Percentiles rank a stretch among this genome's conserved stretches.
phyloP scores from a whole-genome alignment of 371 early-diverging fungal species.

The Umbelopsis sp. region DNA sequence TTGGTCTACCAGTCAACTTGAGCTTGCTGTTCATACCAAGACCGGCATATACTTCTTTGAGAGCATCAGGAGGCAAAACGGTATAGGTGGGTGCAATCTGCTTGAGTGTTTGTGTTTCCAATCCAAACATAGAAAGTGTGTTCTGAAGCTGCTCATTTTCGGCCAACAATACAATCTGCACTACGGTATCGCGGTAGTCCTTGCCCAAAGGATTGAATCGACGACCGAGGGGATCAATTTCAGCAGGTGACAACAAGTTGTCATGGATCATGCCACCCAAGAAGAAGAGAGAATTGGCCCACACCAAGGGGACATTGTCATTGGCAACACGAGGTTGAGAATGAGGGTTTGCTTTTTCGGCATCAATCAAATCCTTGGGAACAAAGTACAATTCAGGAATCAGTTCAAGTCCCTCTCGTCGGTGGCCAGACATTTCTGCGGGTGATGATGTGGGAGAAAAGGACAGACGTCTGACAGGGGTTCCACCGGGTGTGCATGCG shows the following conservation, averaged over 20 bases:
- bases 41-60: slow-evolving; percentile 77
- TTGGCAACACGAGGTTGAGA: slow-evolving; percentile 82
- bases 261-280: slow-evolving; percentile 82
- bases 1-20: slow-evolving; percentile 79
- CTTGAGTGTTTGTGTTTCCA: slow-evolving; percentile 75
- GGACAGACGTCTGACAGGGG: slow-evolving; percentile 11
- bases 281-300: slow-evolving; percentile 87
- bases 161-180: slow-evolving; percentile 81
- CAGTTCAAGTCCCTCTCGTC: slow-evolving; percentile 46
- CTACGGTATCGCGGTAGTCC: slow-evolving; percentile 58
- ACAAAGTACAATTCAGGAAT: slow-evolving; percentile 88
- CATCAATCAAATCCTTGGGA: slow-evolving; percentile 71
- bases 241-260: slow-evolving; percentile 74
- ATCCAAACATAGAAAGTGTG: slow-evolving; percentile 71
- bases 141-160: slow-evolving; percentile 76
- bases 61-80: slow-evolving; percentile 78
- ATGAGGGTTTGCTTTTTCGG: slow-evolving; percentile 74
- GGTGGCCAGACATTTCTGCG: slow-evolving; percentile 17
- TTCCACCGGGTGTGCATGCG: slow-evolving; percentile 8
- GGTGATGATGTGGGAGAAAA: slow-evolving; percentile 24
- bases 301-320: slow-evolving; percentile 89
- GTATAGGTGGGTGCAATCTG: slow-evolving; percentile 74
- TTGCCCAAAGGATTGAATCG: slow-evolving; percentile 57
- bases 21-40: slow-evolving; percentile 82
- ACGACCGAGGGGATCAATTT: slow-evolving; percentile 88